phyloP scores from a whole-genome alignment of 257 asterid species.

The Haberlea rhodopensis region DNA sequence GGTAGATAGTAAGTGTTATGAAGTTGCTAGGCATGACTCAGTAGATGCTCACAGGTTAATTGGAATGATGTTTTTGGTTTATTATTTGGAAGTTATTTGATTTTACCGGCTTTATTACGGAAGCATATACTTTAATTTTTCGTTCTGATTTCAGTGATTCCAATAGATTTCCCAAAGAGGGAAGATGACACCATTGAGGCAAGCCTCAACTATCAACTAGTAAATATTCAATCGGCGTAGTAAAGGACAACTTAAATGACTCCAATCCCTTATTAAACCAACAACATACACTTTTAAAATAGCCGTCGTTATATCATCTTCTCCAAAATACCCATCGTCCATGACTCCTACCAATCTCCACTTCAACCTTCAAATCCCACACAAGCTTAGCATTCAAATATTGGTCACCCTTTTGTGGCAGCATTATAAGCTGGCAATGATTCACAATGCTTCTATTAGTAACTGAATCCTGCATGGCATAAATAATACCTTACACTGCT shows the following conservation, averaged over 20 bases:
- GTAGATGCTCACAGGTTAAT: not conserved
- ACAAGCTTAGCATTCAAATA: slow-evolving; percentile 42
- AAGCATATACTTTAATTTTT: too few species aligned
- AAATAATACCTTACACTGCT: slow-evolving; percentile 43
- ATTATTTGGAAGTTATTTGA: not conserved
- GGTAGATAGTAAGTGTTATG: not conserved
- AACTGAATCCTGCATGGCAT: slow-evolving; percentile 56
- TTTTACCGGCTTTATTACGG: not conserved
- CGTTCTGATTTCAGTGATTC: not conserved
- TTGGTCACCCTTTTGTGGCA: slow-evolving; percentile 49
- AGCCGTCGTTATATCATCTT: slow-evolving; percentile 33
- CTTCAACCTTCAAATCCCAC: slow-evolving; percentile 43
- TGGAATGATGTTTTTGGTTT: not conserved
- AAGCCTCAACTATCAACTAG: too few species aligned
- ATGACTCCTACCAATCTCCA: slow-evolving; percentile 52
- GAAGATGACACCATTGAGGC: too few species aligned
- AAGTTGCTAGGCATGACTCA: not conserved
- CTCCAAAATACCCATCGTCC: slow-evolving; percentile 54
- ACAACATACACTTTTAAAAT: too few species aligned
- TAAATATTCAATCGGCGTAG: not conserved
- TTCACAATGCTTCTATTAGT: slow-evolving; percentile 49
- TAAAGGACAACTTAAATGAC: not conserved
- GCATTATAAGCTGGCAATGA: slow-evolving; percentile 51
- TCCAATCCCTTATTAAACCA: not conserved
- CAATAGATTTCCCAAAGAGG: too few species aligned